These are phyloP conservation scores for Quercus parvula DNA, from an alignment of 306 rosid species.

Conservation along the genomic window DNA sequence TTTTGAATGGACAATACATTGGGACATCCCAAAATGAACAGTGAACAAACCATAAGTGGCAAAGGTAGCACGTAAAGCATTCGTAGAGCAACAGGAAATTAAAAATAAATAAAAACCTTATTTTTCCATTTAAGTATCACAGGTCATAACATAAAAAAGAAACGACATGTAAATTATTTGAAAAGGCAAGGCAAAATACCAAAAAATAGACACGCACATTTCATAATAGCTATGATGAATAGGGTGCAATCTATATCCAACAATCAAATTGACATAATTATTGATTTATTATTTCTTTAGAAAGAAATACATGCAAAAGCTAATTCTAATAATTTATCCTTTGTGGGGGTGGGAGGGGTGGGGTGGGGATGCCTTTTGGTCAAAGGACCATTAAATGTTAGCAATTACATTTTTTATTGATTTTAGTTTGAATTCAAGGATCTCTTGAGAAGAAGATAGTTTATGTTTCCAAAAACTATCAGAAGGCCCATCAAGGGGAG, in stretches of 20 bases:
- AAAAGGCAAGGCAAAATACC: background rate
- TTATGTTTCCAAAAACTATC: no score
- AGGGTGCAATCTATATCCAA: background rate
- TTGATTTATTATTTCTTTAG: background rate
- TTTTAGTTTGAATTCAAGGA: no score
- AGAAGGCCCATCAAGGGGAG: no score
- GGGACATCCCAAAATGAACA: no score
- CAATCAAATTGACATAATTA: background rate
- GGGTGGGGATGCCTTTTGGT: background rate
- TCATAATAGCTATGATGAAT: background rate
- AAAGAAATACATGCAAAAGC: background rate
- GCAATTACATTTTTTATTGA: no score
- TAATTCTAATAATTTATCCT: background rate
- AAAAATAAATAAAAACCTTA: background rate
- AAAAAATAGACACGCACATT: background rate
- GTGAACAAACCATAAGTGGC: no score
- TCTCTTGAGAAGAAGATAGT: no score
- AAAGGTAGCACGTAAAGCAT: background rate
- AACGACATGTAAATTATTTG: background rate
- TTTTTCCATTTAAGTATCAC: background rate
- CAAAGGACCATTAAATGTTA: background rate
- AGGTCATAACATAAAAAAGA: background rate
- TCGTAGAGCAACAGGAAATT: background rate
- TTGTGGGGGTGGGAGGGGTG: background rate
- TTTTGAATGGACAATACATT: no score